Evolutionary conservation across 139 green algal species (phyloP).

Genomic region (Zygnema circumcarinatum): DNA sequence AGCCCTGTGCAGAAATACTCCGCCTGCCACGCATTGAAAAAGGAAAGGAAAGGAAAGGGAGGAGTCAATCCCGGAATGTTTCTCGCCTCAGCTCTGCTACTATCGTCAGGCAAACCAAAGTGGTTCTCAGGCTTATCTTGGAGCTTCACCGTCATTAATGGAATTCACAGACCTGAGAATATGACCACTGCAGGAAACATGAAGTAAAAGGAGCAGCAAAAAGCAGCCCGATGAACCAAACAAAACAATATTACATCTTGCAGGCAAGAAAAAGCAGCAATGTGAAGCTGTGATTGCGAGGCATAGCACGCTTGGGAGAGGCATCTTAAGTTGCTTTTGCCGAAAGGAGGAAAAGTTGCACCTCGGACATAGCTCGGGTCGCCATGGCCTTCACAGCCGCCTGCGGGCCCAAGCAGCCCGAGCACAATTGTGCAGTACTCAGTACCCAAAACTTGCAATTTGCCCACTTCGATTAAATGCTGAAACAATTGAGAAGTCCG

Average conservation of each 20-base stretch:
- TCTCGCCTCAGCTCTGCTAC: too few species aligned
- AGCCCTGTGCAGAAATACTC: constrained; percentile 88
- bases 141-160: too few species aligned
- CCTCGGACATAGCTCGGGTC: constrained; percentile 76
- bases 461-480: not conserved
- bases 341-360: not conserved
- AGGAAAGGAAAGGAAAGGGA: not conserved
- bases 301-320: not conserved
- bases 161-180: too few species aligned
- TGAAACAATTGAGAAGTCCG: not conserved
- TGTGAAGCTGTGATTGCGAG: too few species aligned
- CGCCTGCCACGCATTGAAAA: constrained; percentile 59
- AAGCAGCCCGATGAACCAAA: not conserved
- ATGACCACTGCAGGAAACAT: not conserved
- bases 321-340: not conserved
- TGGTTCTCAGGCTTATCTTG: too few species aligned
- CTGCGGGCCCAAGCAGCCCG: not conserved
- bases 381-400: constrained; percentile 62
- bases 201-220: too few species aligned
- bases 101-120: too few species aligned
- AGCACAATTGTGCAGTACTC: constrained; percentile 4
- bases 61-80: not conserved
- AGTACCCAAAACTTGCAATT: not conserved
- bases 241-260: not conserved
- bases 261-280: not conserved